Base-by-base conservation (phyloP, 371 early-diverging fungal species). In the Rhizopus microsporus region DNA sequence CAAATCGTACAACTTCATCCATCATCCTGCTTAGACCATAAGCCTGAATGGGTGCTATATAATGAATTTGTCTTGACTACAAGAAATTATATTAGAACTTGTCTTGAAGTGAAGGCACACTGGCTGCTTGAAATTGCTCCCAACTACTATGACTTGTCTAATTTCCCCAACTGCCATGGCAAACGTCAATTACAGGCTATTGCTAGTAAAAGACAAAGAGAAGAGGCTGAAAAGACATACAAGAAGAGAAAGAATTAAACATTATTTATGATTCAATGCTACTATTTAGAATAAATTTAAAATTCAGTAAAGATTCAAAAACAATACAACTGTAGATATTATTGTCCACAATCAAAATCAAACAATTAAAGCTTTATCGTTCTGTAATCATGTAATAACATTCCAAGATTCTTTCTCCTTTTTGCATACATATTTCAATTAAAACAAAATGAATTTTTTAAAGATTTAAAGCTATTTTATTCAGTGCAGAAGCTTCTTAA, bases 31-130 rank as follows among this genome's bases (percentile, higher is more conserved):
- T 69, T 98, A 32, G 88, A 85, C 51, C 88, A 88, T 59, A 93
- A 93, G 57, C 93, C 97, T 15, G 94, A 96, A 70, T 98, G 98
- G 98, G 96, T 97, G 5, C 69, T 97, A 35, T 99, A 96, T 80
- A 93, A 97, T 65, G 99, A 99, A 74, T 96, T 93, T 81, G 98
- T 97, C n/a, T 71, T 97, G 59, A 99, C 99, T 10, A 87, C 90
- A 37, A 89, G 92, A 60, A 93, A 96, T 69, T 98, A 92, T 72
- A 96, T 99, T 58, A 92, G 99, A 52, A 97, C 93, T 0, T 91
- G 91, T 44, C 91, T 93, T 0, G 93, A 91, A 70, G 87, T 96
- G 53, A 87, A 87, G 66, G 88, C 88, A 4, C 94, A 94, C 46
- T 99, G 99, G 96, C 71, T 97, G 50, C 67, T 97, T 54, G 94